Conservation (phyloP, 2,329 filamentous ascomycete genomes). For the Thielaviopsis musarum region DNA sequence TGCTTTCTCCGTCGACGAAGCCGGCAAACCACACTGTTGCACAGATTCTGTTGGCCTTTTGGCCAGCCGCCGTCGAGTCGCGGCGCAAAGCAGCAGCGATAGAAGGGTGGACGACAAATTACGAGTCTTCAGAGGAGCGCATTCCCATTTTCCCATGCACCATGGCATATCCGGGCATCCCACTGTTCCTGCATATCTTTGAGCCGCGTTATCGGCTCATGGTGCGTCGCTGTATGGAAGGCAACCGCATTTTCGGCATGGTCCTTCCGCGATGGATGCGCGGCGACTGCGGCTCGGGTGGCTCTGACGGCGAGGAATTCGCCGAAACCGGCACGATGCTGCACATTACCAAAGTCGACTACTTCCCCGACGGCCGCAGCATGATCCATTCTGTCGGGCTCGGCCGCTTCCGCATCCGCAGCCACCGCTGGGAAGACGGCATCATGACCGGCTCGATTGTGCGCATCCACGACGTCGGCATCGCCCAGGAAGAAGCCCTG, state of each 20-base stretch:
- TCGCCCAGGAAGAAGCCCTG: constrained; percentile 61
- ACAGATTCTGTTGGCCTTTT: constrained; percentile 49
- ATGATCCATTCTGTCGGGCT: constrained; percentile 62
- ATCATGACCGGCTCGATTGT: constrained; percentile 65
- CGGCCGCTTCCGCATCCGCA: constrained; percentile 57
- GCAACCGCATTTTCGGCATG: constrained; percentile 70
- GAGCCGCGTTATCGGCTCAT: constrained; percentile 85
- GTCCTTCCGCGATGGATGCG: constrained; percentile 45
- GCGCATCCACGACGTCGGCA: constrained; percentile 62
- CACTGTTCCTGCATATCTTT: constrained; percentile 79
- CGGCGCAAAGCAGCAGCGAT: constrained; percentile 37
- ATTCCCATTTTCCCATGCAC: constrained; percentile 70
- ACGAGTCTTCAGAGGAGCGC: constrained; percentile 21
- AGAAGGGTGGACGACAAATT: constrained; percentile 35
- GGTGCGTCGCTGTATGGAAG: constrained; percentile 62
- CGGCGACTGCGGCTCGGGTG: constrained; percentile 19
- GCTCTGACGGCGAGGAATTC: constrained; percentile 28
- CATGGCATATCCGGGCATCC: constrained; percentile 64
- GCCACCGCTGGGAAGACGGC: constrained; percentile 51
- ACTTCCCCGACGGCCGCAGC: constrained; percentile 65
- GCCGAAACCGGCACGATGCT: constrained; percentile 63
- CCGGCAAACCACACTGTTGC: constrained; percentile 46
- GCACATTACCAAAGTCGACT: constrained; percentile 55
- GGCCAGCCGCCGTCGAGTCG: constrained; percentile 44
- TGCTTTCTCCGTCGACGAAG: constrained; percentile 23